A percentile compares a stretch with the other conserved stretches of the same genome.
These are phyloP conservation scores for Colletotrichum cereale DNA, from an alignment of 2,329 filamentous ascomycete species.

Conservation along the genomic window DNA sequence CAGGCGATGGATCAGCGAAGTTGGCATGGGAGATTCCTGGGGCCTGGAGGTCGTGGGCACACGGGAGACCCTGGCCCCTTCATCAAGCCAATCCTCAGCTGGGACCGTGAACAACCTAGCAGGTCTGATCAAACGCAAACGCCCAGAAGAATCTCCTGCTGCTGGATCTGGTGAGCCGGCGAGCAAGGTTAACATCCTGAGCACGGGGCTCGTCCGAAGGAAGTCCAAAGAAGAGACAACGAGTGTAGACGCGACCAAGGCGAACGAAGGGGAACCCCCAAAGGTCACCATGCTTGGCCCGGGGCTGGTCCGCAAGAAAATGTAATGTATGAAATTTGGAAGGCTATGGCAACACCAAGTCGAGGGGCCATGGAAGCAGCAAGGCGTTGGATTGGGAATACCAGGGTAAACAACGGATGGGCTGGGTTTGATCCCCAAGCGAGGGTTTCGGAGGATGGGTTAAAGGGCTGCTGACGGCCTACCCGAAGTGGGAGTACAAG, in stretches of 20 bases:
- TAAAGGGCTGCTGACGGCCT: neutral
- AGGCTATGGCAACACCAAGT: neutral
- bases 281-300: slow-evolving; percentile 57
- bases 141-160: slow-evolving; percentile 45
- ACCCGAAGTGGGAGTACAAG: neutral
- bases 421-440: neutral
- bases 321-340: slow-evolving; percentile 49
- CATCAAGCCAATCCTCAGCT: slow-evolving; percentile 27
- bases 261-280: neutral
- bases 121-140: slow-evolving; percentile 62
- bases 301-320: slow-evolving; percentile 64
- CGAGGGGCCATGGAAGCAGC: neutral
- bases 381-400: slow-evolving; percentile 19
- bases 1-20: slow-evolving; percentile 77
- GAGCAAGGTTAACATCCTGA: slow-evolving; percentile 60
- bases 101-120: slow-evolving; percentile 60
- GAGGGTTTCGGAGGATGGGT: neutral
- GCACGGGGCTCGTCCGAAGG: slow-evolving; percentile 65
- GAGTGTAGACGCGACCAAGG: slow-evolving; percentile 33
- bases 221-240: slow-evolving; percentile 62
- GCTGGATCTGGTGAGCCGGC: slow-evolving; percentile 20
- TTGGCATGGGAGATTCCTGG: slow-evolving; percentile 67
- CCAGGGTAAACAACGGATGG: slow-evolving; percentile 5
- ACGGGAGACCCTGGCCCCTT: slow-evolving; percentile 45
- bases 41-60: slow-evolving; percentile 63